Conservation (phyloP, 768 basidiomycete genomes). For the Rubroboletus pulcherrimus region DNA sequence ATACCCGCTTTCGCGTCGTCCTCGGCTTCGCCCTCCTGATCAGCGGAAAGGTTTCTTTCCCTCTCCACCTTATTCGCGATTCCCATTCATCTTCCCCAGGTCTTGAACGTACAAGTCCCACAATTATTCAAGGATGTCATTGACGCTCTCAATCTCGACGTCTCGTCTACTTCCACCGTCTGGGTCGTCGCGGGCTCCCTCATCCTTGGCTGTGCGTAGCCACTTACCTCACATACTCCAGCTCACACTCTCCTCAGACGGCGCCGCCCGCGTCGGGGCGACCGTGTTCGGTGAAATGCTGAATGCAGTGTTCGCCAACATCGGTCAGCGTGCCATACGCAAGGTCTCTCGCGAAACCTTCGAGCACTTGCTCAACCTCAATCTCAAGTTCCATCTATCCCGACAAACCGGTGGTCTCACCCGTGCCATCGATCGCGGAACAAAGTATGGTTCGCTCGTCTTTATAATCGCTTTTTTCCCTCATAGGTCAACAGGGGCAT, state of each 20-base stretch:
- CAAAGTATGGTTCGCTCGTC: conserved; percentile 60
- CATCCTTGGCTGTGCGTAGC: conserved; percentile 81
- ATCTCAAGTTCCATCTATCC: conserved; percentile 88
- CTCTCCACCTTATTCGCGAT: neutral
- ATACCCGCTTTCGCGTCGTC: conserved; percentile 75
- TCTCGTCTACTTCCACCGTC: conserved; percentile 71
- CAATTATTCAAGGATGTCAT: conserved; percentile 90
- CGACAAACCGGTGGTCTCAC: conserved; percentile 95
- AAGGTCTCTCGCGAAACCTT: conserved; percentile 96
- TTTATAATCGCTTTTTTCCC: neutral
- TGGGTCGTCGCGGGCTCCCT: conserved; percentile 91
- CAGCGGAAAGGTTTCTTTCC: conserved; percentile 68
- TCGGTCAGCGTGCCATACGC: conserved; percentile 91
- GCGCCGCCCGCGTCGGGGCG: conserved; percentile 83
- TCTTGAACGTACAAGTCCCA: conserved; percentile 98
- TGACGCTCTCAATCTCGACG: conserved; percentile 82
- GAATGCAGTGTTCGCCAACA: conserved; percentile 94
- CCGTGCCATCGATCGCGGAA: conserved; percentile 94
- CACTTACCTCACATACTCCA: neutral
- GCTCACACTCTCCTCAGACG: conserved; percentile 52
- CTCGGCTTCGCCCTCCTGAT: conserved; percentile 79
- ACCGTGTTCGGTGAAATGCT: conserved; percentile 88
- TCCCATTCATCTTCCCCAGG: conserved; percentile 38
- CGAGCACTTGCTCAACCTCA: conserved; percentile 85
- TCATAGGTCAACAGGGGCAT: conserved; percentile 65